phyloP scores from a whole-genome alignment of 2,329 filamentous ascomycete species.

The Lithohypha guttulata region DNA sequence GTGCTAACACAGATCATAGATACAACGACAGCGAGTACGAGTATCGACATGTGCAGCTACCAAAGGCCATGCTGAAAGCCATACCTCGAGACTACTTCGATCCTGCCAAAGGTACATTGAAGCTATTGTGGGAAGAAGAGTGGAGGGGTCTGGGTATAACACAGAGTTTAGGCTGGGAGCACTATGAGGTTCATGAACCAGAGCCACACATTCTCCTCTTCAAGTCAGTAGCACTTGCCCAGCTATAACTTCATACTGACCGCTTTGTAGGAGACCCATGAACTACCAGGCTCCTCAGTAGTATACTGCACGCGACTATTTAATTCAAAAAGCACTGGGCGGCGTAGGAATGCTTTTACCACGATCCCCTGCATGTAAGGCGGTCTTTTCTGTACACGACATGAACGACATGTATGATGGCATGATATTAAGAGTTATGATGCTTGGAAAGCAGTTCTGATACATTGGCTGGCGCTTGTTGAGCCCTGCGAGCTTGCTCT shows the following conservation, averaged over 20 bases:
- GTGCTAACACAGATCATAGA: constrained; percentile 40
- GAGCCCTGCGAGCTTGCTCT: background rate
- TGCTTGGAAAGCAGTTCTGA: constrained; percentile 3
- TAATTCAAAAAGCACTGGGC: constrained; percentile 16
- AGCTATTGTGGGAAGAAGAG: constrained; percentile 95
- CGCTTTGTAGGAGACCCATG: constrained; percentile 56
- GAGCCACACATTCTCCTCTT: constrained; percentile 97
- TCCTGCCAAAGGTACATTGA: constrained; percentile 76
- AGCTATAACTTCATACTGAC: constrained; percentile 22
- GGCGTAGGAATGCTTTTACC: too few relatives aligned
- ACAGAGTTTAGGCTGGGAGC: constrained; percentile 98
- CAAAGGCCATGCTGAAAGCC: constrained; percentile 94
- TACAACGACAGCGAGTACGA: constrained; percentile 90
- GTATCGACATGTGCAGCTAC: constrained; percentile 94
- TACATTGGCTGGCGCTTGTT: background rate
- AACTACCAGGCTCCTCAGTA: constrained; percentile 61
- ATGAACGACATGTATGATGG: constrained; percentile 4
- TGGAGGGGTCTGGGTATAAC: constrained; percentile 96
- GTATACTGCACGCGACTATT: background rate
- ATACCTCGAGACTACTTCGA: constrained; percentile 96
- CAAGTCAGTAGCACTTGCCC: constrained; percentile 57
- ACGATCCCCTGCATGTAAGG: too few relatives aligned
- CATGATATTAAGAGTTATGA: background rate
- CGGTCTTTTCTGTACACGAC: background rate
- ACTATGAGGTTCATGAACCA: constrained; percentile 97